phyloP scores from a whole-genome alignment of 202 grass and related monocot species.

The Schoenoplectus triqueter region DNA sequence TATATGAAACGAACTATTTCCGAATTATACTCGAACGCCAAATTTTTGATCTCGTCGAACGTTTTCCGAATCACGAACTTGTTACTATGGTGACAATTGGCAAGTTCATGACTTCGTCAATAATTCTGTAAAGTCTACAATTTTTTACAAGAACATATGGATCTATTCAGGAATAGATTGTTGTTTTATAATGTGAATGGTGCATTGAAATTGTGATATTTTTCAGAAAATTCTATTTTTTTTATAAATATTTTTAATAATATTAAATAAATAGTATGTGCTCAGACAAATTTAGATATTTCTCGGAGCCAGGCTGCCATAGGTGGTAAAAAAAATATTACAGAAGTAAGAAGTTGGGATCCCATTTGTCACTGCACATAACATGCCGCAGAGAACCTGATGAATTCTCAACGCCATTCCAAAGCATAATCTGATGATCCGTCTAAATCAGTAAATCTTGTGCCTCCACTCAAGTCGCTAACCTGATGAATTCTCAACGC shows the following conservation, averaged over 20 bases:
- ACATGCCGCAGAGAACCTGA: background rate
- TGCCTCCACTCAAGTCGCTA: background rate
- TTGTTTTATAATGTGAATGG: background rate
- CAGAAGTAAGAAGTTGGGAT: background rate
- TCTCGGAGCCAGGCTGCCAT: too few species aligned
- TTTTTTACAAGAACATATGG: background rate
- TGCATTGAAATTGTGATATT: background rate
- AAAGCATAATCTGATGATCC: background rate
- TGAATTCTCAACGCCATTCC: background rate
- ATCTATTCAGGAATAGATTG: background rate
- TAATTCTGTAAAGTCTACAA: background rate
- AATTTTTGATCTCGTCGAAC: too few species aligned
- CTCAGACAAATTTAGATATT: too few species aligned
- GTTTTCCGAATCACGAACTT: too few species aligned
- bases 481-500: background rate
- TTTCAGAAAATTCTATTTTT: background rate
- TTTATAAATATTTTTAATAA: background rate
- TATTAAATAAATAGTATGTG: too few species aligned
- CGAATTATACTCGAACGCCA: too few species aligned
- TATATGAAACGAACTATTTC: too few species aligned
- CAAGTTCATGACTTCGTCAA: background rate
- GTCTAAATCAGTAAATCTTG: background rate
- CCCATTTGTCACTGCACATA: background rate
- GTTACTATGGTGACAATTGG: too few species aligned
- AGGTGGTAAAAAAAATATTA: background rate